Evolutionary conservation across 2,329 filamentous ascomycete genomes (phyloP).

Genomic region (Colletotrichum cordylinicola): DNA sequence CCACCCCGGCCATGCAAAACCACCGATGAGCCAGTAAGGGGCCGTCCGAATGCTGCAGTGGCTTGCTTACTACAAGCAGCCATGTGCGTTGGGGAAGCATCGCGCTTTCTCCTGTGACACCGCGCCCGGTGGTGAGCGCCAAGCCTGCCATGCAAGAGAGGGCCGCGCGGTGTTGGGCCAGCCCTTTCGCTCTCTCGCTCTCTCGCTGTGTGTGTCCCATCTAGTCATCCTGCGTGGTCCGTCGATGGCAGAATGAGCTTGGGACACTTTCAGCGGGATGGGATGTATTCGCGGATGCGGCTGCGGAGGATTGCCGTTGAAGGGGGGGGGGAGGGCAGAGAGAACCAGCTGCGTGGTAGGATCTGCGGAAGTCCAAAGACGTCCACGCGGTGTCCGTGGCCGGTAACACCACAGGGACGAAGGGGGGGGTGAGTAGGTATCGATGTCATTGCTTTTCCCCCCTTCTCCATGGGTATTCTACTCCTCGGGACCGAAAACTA

Average conservation of each 20-base stretch:
- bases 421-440: not conserved
- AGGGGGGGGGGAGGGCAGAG: not conserved
- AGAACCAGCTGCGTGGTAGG: conserved; percentile 3
- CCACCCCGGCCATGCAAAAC: not conserved
- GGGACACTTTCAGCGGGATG: not conserved
- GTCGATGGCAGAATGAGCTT: not conserved
- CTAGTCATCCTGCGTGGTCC: not conserved
- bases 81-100: not conserved
- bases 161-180: not conserved
- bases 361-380: conserved; percentile 7
- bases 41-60: not conserved
- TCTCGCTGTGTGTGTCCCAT: not conserved
- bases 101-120: not conserved
- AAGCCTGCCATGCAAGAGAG: conserved; percentile 5
- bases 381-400: conserved; percentile 13
- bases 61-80: not conserved
- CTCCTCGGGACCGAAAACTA: conserved; percentile 16
- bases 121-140: not conserved
- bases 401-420: not conserved
- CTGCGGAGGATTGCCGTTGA: not conserved
- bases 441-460: conserved; percentile 15
- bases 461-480: not conserved
- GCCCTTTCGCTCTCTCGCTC: not conserved
- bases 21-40: not conserved
- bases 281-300: not conserved